phyloP scores from a whole-genome alignment of 169 alveolate genomes.

The Plasmodium fragile region DNA sequence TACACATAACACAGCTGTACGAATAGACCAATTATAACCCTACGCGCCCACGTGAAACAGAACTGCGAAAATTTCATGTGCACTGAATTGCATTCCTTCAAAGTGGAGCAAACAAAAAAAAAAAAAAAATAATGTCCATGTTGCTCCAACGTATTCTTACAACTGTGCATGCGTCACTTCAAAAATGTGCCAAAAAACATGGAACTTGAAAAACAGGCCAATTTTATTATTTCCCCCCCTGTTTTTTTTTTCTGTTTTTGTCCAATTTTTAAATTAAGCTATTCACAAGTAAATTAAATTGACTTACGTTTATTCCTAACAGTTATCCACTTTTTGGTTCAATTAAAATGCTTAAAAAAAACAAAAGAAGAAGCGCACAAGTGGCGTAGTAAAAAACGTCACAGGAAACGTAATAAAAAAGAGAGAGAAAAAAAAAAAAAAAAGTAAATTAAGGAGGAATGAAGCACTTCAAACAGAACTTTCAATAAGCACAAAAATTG shows the following conservation, averaged over 20 bases:
- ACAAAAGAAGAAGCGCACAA: neutral
- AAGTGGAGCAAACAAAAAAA: neutral
- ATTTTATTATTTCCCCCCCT: neutral
- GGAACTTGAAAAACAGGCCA: neutral
- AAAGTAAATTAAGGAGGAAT: neutral
- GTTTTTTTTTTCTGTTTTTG: neutral
- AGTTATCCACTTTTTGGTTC: neutral
- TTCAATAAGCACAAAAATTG: neutral
- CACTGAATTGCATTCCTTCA: conserved; percentile 13
- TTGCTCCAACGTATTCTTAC: neutral
- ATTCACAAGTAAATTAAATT: neutral
- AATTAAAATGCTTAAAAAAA: neutral
- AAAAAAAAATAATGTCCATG: neutral
- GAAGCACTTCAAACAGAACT: neutral
- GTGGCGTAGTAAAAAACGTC: neutral
- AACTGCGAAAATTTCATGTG: neutral
- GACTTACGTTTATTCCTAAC: neutral
- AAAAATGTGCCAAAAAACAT: neutral
- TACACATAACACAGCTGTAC: neutral
- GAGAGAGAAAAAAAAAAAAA: neutral
- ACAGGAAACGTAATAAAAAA: neutral
- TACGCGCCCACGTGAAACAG: neutral
- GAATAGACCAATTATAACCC: neutral
- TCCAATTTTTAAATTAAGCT: neutral
- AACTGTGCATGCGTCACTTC: neutral